A percentile compares a stretch with the other conserved stretches of the same genome.
phyloP scores from a whole-genome alignment of 805 yeast genomes.

The Clavispora vitiphila region DNA sequence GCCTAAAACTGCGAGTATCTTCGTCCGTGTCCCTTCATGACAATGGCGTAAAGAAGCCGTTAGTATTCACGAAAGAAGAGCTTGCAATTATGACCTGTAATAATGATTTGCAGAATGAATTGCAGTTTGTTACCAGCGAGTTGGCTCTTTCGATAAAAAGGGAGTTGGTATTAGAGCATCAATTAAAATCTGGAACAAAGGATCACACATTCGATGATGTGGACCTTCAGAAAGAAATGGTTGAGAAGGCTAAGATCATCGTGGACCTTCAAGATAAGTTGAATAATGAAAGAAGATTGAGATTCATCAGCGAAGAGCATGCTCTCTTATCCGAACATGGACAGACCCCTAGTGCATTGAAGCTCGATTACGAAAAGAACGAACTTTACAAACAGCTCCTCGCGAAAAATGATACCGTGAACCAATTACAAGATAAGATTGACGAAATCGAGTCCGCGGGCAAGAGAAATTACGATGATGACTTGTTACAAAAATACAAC shows the following conservation, averaged over 20 bases:
- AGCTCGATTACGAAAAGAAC: constrained; percentile 52
- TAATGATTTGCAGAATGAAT: constrained; percentile 52
- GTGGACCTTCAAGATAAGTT: constrained; percentile 52
- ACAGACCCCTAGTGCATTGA: constrained; percentile 47
- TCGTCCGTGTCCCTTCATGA: constrained; percentile 1
- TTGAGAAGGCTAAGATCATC: constrained; percentile 33
- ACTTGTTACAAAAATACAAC: constrained; percentile 35
- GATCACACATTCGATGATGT: not conserved
- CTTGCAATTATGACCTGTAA: constrained; percentile 58
- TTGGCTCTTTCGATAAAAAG: constrained; percentile 67
- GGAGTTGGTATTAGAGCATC: constrained; percentile 57
- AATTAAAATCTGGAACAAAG: constrained; percentile 15
- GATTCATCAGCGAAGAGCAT: constrained; percentile 71
- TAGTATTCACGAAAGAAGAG: constrained; percentile 52
- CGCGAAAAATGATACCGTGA: constrained; percentile 44
- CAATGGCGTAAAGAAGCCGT: constrained; percentile 8
- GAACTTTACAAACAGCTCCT: constrained; percentile 45
- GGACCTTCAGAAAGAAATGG: constrained; percentile 18
- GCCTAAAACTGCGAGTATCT: not conserved
- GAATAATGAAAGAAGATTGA: constrained; percentile 57
- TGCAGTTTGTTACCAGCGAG: constrained; percentile 66
- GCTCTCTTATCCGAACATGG: constrained; percentile 53
- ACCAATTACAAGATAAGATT: constrained; percentile 44
- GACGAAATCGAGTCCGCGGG: constrained; percentile 26
- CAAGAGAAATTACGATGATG: constrained; percentile 24